Base-by-base conservation (phyloP, 1,284 basidiomycete genomes). In the Malassezia dermatis region DNA sequence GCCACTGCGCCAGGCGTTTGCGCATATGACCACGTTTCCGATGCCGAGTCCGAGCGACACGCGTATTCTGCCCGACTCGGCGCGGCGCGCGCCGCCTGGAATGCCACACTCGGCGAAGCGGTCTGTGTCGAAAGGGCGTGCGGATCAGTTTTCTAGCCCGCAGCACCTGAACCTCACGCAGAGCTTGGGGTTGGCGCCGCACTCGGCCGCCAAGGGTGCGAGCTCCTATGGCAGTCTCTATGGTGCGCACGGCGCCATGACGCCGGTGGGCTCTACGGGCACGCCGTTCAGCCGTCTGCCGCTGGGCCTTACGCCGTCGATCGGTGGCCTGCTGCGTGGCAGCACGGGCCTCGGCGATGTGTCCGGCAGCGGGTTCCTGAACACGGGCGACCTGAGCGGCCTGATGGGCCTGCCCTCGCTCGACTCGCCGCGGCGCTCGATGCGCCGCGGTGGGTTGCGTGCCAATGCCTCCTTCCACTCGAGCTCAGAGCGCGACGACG, bases 161-260 rank as follows among this genome's bases (percentile, higher is more conserved):
- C 67, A 69, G 45, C 69, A 71, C 39, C 62, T 66, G 26, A 67
- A 68, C 26, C 56, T 71, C 10, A 68, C 69, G n/a, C 66, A 71
- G 40, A 56, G 51, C 15, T 50, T 71, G 3, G 69, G 69, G 0
- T 45, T 71, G 7, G 69, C 69, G 31, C 69, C 69, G 7, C 69
- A 71, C 45, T 68, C 67, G 24, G 63, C 63, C 37, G 57, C 58
- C 11, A 51, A 48, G 23, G 46, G 46, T 5, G 6, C 17, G 8
- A 39, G 19, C 37, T 15, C 11, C 37, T 30, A 35, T 13, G 40
- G 48, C 11, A 31, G 46, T 15, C 32, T 48, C 39, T 52, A 48
- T 28, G 12, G 39, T 3, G 12, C 49, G 26, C 24, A 31, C 15
- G 35, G 45, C 13, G 24, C 43, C 31, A 47, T 57, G 49, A 57